Evolutionary conservation across 1,284 basidiomycete species (phyloP).

Genomic region (Moesziomyces aphidis): DNA sequence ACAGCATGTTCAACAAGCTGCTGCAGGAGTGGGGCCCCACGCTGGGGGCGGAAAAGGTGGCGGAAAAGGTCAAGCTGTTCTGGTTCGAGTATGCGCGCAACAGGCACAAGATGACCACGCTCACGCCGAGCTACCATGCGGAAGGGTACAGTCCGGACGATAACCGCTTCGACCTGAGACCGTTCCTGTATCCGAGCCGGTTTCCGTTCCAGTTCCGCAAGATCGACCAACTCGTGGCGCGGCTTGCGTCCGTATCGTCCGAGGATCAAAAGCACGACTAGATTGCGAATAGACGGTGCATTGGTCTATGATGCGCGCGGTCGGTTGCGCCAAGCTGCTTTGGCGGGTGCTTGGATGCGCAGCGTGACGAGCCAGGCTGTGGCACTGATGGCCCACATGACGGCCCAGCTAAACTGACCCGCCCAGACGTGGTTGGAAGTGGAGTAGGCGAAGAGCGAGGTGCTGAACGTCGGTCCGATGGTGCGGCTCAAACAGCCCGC

Average conservation of each 20-base stretch:
- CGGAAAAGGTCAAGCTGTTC: conserved; percentile 96
- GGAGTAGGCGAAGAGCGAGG: conserved; percentile 49
- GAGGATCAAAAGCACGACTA: conserved; percentile 4
- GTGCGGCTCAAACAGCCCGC: conserved; percentile 39
- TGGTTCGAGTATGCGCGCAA: conserved; percentile 97
- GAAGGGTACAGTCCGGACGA: conserved; percentile 91
- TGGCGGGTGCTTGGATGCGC: conserved; percentile 18
- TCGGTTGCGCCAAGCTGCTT: conserved; percentile 27
- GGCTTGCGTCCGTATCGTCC: conserved; percentile 13
- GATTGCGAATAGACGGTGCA: not conserved
- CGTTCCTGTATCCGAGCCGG: conserved; percentile 92
- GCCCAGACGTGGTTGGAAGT: conserved; percentile 23
- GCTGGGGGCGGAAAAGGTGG: conserved; percentile 75
- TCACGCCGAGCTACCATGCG: conserved; percentile 96
- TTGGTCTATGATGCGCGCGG: not conserved
- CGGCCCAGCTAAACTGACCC: conserved; percentile 46
- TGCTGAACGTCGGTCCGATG: conserved; percentile 43
- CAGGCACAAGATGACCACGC: conserved; percentile 98
- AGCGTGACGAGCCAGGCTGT: conserved; percentile 23
- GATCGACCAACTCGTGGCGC: conserved; percentile 80
- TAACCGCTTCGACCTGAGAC: conserved; percentile 94
- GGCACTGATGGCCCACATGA: conserved; percentile 30
- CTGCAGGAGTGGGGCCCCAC: conserved; percentile 85
- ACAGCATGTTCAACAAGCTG: conserved; percentile 94
- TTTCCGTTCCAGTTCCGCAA: conserved; percentile 97